These are phyloP conservation scores for Termitomyces sp. DNA, from an alignment of 768 basidiomycete genomes.

Conservation along the genomic window DNA sequence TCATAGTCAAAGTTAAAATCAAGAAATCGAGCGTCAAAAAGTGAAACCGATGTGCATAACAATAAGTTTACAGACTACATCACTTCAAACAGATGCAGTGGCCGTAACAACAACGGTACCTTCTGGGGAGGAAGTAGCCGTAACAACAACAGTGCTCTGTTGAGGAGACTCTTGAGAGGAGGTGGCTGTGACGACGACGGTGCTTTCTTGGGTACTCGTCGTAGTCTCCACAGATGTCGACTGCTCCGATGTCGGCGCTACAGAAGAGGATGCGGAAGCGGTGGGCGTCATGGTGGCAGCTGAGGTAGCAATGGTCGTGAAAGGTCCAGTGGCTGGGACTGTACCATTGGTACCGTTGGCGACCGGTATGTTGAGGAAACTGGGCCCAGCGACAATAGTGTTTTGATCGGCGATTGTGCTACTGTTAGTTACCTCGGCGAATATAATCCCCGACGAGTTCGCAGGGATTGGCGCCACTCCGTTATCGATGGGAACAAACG, in stretches of 20 bases:
- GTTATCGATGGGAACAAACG: slow-evolving; percentile 10
- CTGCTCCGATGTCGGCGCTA: not conserved
- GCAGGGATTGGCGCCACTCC: slow-evolving; percentile 8
- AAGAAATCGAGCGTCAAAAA: not conserved
- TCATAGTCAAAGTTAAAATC: not conserved
- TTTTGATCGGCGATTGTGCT: not conserved
- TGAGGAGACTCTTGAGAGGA: not conserved
- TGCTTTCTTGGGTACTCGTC: not conserved
- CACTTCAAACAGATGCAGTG: slow-evolving; percentile 1
- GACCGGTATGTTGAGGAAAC: slow-evolving; percentile 5
- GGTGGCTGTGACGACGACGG: not conserved
- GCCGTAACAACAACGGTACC: not conserved
- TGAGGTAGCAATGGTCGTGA: slow-evolving; percentile 1
- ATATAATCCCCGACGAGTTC: slow-evolving; percentile 10
- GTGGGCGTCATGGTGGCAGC: not conserved
- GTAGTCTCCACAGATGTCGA: not conserved
- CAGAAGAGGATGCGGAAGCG: not conserved
- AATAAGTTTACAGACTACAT: not conserved
- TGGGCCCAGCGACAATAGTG: slow-evolving; percentile 12
- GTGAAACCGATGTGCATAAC: not conserved
- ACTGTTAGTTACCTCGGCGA: slow-evolving; percentile 9
- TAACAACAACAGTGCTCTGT: not conserved
- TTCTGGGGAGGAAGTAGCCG: not conserved
- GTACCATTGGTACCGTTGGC: slow-evolving; percentile 4
- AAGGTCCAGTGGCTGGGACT: not conserved